A percentile compares a stretch with the other conserved stretches of the same genome.
Evolutionary conservation across 306 rosid species (phyloP).

Genomic region (Dryas drummondii): DNA sequence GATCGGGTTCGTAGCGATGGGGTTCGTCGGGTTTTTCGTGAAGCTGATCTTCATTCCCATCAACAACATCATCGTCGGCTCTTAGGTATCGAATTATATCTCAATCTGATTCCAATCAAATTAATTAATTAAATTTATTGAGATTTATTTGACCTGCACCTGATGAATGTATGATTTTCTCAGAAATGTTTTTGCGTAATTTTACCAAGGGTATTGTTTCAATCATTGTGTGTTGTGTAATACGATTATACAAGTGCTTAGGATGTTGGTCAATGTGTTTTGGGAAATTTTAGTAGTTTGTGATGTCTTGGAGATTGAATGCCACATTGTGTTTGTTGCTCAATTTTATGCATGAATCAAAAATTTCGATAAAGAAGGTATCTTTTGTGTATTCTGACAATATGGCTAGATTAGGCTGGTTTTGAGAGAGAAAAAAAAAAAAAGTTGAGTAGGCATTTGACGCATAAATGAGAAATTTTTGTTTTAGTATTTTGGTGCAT

Average conservation of each 20-base stretch:
- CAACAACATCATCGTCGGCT: constrained; percentile 56
- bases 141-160: background rate
- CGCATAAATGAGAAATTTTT: background rate
- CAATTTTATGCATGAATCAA: background rate
- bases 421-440: too few relatives aligned
- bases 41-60: constrained; percentile 57
- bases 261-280: too few relatives aligned
- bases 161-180: background rate
- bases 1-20: constrained; percentile 56
- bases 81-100: constrained; percentile 30
- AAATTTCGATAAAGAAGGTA: background rate
- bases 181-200: background rate
- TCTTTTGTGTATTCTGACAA: background rate
- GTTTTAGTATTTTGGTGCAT: background rate
- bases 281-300: background rate
- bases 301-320: background rate
- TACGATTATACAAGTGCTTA: background rate
- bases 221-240: background rate
- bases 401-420: background rate
- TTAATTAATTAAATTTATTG: background rate
- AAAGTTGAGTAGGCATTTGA: too few relatives aligned
- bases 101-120: background rate
- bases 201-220: background rate
- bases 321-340: background rate
- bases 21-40: constrained; percentile 56